phyloP scores from a whole-genome alignment of 139 green algal species.

The Nannochloris sp. region DNA sequence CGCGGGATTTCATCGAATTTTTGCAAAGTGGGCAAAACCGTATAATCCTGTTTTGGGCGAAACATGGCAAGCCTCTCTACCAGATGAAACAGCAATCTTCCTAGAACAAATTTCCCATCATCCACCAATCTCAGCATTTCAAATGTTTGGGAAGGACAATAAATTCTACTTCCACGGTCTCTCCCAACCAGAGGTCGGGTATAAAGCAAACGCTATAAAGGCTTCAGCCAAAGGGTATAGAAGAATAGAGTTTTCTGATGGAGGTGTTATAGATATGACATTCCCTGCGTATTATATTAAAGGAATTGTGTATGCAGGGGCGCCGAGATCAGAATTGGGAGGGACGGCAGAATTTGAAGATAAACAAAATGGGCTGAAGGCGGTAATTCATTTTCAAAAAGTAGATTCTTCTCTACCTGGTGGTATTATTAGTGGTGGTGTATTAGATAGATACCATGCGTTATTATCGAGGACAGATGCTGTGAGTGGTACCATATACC shows the following conservation, averaged over 20 bases:
- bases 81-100: conserved; percentile 51
- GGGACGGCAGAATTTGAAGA: conserved; percentile 44
- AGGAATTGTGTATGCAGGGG: conserved; percentile 30
- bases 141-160: conserved; percentile 54
- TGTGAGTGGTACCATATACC: conserved; percentile 48
- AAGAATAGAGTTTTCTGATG: conserved; percentile 57
- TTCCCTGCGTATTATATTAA: conserved; percentile 64
- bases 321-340: conserved; percentile 41
- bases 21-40: conserved; percentile 66
- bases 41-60: conserved; percentile 89
- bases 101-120: conserved; percentile 76
- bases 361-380: conserved; percentile 28
- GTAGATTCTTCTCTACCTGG: conserved; percentile 17
- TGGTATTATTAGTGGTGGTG: too few relatives aligned
- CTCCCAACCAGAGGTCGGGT: conserved; percentile 61
- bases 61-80: conserved; percentile 61
- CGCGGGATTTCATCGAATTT: conserved; percentile 45
- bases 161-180: conserved; percentile 54
- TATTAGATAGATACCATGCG: conserved; percentile 5
- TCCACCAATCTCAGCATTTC: conserved; percentile 68
- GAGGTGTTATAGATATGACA: conserved; percentile 48
- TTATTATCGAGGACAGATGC: conserved; percentile 51
- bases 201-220: conserved; percentile 64
- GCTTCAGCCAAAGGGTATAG: conserved; percentile 59
- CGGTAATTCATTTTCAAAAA: conserved; percentile 40